These are phyloP conservation scores for Metschnikowia picachoensis DNA, from an alignment of 805 yeast species.

Conservation along the genomic window DNA sequence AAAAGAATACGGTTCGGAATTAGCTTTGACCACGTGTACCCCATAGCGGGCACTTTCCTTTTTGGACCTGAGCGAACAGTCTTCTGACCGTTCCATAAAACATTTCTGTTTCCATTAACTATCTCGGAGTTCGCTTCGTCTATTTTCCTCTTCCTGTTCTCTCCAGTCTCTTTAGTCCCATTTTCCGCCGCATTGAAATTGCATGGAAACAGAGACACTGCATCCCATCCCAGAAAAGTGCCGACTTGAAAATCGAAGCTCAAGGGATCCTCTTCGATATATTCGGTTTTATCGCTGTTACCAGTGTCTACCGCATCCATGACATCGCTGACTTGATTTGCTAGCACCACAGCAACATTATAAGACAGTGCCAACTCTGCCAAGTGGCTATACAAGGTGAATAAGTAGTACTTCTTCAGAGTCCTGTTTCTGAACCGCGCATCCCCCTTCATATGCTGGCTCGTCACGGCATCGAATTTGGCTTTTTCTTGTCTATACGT, in stretches of 20 bases:
- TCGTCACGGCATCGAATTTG: conserved; percentile 29
- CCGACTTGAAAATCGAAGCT: conserved; percentile 64
- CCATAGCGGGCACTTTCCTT: conserved; percentile 17
- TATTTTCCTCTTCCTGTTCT: neutral
- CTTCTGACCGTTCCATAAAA: neutral
- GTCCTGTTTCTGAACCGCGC: conserved; percentile 23
- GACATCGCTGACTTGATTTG: conserved; percentile 78
- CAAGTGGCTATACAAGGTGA: conserved; percentile 44
- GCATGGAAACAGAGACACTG: neutral
- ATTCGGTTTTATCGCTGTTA: neutral
- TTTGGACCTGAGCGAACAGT: conserved; percentile 1
- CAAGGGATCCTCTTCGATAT: conserved; percentile 26
- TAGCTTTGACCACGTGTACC: conserved; percentile 19
- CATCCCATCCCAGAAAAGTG: conserved; percentile 74
- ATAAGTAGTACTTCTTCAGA: conserved; percentile 41
- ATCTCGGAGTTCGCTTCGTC: neutral
- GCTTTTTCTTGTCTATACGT: conserved; percentile 8
- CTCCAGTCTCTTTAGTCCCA: neutral
- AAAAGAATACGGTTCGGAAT: conserved; percentile 13
- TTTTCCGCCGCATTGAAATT: neutral
- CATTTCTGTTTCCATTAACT: neutral
- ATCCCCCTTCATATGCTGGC: conserved; percentile 18
- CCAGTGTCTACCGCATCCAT: conserved; percentile 3
- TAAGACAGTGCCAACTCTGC: conserved; percentile 44
- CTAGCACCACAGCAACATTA: conserved; percentile 59